Evolutionary conservation across 257 asterid species (phyloP), one percentile per base, ranked within the genome.

Genomic region (Nicotiana tabacum): DNA sequence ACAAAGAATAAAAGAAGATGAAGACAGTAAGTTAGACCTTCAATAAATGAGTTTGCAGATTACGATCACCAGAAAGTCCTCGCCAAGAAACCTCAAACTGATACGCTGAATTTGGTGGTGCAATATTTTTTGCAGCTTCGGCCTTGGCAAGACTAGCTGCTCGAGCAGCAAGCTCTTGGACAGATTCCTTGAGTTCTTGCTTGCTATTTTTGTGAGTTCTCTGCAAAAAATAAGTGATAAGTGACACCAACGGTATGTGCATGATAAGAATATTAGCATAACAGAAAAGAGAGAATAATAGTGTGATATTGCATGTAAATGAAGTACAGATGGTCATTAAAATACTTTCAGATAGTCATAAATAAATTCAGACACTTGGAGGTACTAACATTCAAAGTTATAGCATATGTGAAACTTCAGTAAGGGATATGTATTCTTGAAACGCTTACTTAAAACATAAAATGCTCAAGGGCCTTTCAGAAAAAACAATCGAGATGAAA

Each of bases 21-120:
- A 68, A 2, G 9, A 24, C 48, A 16, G 13, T 30, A 72, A 39
- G 33, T 10, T 55, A 74, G 64, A 96, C 99, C 98, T 96, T 94
- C 85, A 94, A 86, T 62, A 96, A 90, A 79, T 87, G 92, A 87
- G 94, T 88, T 86, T 94, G 99, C 72, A 93, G 85, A 53, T 83
- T 81, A 83, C 85, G 92, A 74, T 94, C 97, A 86, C 95, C 95
- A 83, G 95, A 88, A 61, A 96, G 91, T 53, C 97, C 97, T 74
- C 96, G 94, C 99, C 98, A 96, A 82, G 95, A 88, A 86, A 87
- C 90, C 93, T 94, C 99, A 83, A 96, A 94, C 89, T 96, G 97
- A 88, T 90, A 93, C 65, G 98, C 99, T 24, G 99, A 89, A 82
- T 87, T 92, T 79, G 98, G 98, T 11, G 98, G 92, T 81, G 88